Evolutionary conservation across 2,329 filamentous ascomycete species (phyloP), one percentile per base, ranked within the genome.

Genomic region (Penicillium psychrosexuale): DNA sequence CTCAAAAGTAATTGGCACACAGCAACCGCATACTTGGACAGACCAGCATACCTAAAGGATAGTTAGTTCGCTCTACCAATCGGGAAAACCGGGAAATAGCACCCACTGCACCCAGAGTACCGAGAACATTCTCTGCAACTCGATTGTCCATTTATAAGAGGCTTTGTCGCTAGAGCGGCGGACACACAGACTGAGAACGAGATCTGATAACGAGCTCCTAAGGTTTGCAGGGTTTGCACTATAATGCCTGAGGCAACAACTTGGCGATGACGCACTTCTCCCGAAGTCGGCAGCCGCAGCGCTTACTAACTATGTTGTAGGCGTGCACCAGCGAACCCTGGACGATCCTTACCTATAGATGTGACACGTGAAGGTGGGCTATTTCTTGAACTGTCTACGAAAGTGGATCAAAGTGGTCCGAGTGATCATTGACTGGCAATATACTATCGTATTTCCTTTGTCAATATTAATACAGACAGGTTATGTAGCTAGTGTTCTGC

Each of bases 21-120:
- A n/a, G 3, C n/a, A 38, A 27, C 27, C 27, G 11, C 69, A 12
- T 69, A 83, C 83, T 70, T 86, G 83, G 30, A 87, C 74, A 17
- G 84, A 87, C 86, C 85, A 88, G 67, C 84, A 88, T 65, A 85
- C 79, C 67, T 68, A 31, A 17, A 28, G 9, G 13, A 40, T 40
- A 38, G 42, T 57, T 55, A 59, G 8, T 33, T 49, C 13, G 34
- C 15, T 17, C 13, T n/a, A 33, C n/a, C 3, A n/a, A 47, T 17
- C 8, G n/a, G 9, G 1, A 3, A 31, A 24, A 24, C 3, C 22
- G 22, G 22, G 5, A 24, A 13, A 9, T 27, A 8, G 19, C 46
- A 60, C 63, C n/a, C 9, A 68, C 66, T 17, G 69, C 68, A 8
- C 69, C 69, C 1, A 68, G 58, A 5, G 67, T 70, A 5, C 69